Base-by-base conservation (phyloP, 352 stramenopile genomes). In the Globisporangium heterothallicum region DNA sequence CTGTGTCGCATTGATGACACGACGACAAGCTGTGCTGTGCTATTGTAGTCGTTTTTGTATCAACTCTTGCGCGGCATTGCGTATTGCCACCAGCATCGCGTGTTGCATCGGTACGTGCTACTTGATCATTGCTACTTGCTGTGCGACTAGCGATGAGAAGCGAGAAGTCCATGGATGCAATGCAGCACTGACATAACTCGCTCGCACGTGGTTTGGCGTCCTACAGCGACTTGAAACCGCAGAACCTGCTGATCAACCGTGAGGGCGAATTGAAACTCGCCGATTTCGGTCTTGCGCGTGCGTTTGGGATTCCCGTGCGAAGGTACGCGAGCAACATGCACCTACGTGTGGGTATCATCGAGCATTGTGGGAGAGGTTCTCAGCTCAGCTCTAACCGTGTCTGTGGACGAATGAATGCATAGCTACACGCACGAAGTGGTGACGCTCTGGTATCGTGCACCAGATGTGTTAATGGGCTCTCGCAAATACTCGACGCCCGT, bases 271-370 rank as follows among this genome's bases (percentile, higher is more conserved):
- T 99, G 16, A 99, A 99, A 70, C 83, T 99, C n/a, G 97, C 95
- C 14, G 98, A 99, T 66, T 99, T 99, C 86, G 98, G 98, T 18
- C 77, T 99, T n/a, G 97, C 97, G 22, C 75, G 98, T 43, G 97
- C 97, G 14, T 99, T 99, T 82, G 97, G 96, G 26, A 99, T 99
- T 59, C 97, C 97, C 22, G 96, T 99, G 43, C 78, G 97, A 62
- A 97, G 85, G 72, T 95, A 72, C 35, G 25, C n/a, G n/a, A n/a
- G n/a, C n/a, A n/a, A n/a, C n/a, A n/a, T n/a, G n/a, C n/a, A n/a
- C n/a, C n/a, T n/a, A n/a, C n/a, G n/a, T n/a, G n/a, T n/a, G n/a
- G n/a, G n/a, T n/a, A n/a, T n/a, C n/a, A n/a, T n/a, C n/a, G n/a
- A n/a, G n/a, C n/a, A n/a, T n/a, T n/a, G n/a, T n/a, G n/a, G n/a